Percentiles rank a stretch among this genome's conserved stretches.
Conservation (phyloP, 805 yeast species). For the Candida broadrunensis region DNA sequence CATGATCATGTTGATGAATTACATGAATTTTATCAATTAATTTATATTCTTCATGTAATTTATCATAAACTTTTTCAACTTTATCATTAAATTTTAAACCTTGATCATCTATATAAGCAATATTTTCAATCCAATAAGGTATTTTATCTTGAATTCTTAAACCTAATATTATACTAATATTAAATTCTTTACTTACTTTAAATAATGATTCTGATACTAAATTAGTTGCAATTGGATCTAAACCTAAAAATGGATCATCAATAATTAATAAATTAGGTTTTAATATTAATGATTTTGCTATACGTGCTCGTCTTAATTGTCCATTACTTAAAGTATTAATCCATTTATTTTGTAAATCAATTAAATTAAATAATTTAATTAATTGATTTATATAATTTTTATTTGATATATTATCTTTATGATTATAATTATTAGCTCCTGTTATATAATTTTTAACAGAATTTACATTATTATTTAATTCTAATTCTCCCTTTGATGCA, state of each 20-base stretch:
- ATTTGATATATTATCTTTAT: conserved; percentile 14
- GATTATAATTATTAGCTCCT: conserved; percentile 51
- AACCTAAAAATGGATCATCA: conserved; percentile 91
- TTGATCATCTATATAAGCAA: conserved; percentile 56
- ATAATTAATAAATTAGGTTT: conserved; percentile 66
- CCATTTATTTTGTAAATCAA: conserved; percentile 66
- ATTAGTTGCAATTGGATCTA: conserved; percentile 71
- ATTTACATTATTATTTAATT: conserved; percentile 59
- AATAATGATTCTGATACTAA: conserved; percentile 56
- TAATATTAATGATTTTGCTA: conserved; percentile 69
- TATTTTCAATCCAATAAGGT: conserved; percentile 78
- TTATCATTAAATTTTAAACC: conserved; percentile 55
- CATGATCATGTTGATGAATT: conserved; percentile 3
- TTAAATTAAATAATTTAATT: conserved; percentile 50
- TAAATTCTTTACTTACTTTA: conserved; percentile 25
- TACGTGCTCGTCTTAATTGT: conserved; percentile 84
- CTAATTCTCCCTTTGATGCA: conserved; percentile 60
- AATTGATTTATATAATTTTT: conserved; percentile 37
- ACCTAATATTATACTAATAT: conserved; percentile 68
- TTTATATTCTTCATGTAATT: not conserved
- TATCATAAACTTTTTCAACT: conserved; percentile 19
- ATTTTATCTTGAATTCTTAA: conserved; percentile 69
- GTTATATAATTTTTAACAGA: conserved; percentile 54
- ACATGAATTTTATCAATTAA: conserved; percentile 10
- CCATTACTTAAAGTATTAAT: conserved; percentile 89